A percentile compares a stretch with the other conserved stretches of the same genome.
Conservation (phyloP, 2,329 filamentous ascomycete species). For the Sclerotinia nivalis region DNA sequence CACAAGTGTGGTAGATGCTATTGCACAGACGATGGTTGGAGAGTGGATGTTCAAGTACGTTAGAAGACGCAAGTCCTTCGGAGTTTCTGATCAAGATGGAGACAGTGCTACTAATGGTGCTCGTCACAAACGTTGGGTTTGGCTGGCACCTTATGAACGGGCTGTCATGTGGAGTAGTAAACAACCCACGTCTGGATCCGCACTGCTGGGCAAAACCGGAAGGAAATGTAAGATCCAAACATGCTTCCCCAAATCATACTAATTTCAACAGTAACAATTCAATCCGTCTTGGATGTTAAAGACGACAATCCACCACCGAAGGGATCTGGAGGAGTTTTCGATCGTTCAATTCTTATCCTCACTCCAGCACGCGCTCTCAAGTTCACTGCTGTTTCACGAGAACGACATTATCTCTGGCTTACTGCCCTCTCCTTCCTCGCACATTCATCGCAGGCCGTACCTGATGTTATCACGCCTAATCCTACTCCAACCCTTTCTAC, state of each 20-base stretch:
- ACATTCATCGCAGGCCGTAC: conserved; percentile 79
- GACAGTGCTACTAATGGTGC: conserved; percentile 65
- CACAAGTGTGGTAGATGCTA: conserved; percentile 87
- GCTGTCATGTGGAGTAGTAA: conserved; percentile 98
- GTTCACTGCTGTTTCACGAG: conserved; percentile 80
- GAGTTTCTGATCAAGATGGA: conserved; percentile 67
- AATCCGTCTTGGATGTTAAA: conserved; percentile 95
- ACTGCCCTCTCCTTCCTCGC: conserved; percentile 93
- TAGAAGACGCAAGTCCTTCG: conserved; percentile 85
- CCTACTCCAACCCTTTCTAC: conserved; percentile 50
- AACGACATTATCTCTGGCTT: conserved; percentile 93
- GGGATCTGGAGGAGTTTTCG: conserved; percentile 67
- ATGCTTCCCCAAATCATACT: conserved; percentile 29
- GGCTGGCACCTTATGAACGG: conserved; percentile 94
- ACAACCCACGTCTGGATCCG: conserved; percentile 84
- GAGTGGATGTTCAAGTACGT: conserved; percentile 97
- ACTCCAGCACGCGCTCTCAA: conserved; percentile 93
- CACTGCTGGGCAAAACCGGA: conserved; percentile 89
- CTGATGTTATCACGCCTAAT: conserved; percentile 66
- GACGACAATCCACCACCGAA: conserved; percentile 87
- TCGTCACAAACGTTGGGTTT: conserved; percentile 96
- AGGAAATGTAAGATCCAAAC: conserved; percentile 73
- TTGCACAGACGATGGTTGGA: conserved; percentile 97
- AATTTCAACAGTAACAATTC: conserved; percentile 72
- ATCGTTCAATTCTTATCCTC: conserved; percentile 90